Evolutionary conservation across 208 protist genomes (phyloP).

Genomic region (Eutreptiella sp.): DNA sequence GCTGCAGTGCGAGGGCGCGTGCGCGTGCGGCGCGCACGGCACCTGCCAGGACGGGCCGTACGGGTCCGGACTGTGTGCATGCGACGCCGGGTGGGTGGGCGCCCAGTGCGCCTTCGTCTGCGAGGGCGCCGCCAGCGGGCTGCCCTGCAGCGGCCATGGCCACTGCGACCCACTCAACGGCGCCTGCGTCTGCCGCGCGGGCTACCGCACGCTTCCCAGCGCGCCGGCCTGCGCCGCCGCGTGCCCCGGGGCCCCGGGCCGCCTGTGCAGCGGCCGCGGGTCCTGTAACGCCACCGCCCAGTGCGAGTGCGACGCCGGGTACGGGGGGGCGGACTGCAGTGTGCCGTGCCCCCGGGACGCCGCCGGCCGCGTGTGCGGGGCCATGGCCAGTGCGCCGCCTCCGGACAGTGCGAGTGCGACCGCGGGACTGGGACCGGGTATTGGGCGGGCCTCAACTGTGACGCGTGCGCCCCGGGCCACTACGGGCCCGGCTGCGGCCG

Average conservation of each 20-base stretch:
- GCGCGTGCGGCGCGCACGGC: slow-evolving; percentile 6
- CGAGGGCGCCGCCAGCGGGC: not conserved
- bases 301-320: slow-evolving; percentile 25
- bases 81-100: slow-evolving; percentile 21
- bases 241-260: not conserved
- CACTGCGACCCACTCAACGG: slow-evolving; percentile 14
- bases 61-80: slow-evolving; percentile 36
- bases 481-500: slow-evolving; percentile 7
- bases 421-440: slow-evolving; percentile 6
- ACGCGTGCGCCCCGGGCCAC: slow-evolving; percentile 5
- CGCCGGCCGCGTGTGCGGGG: slow-evolving; percentile 1
- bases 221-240: not conserved
- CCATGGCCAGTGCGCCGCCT: not conserved
- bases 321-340: slow-evolving; percentile 14
- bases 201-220: not conserved
- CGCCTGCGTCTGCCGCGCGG: slow-evolving; percentile 2
- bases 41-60: slow-evolving; percentile 19
- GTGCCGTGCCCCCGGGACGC: not conserved
- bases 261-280: slow-evolving; percentile 19
- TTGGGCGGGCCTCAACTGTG: slow-evolving; percentile 10
- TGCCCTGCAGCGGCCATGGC: slow-evolving; percentile 14
- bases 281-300: slow-evolving; percentile 13
- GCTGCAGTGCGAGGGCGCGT: slow-evolving; percentile 26
- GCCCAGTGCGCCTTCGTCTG: slow-evolving; percentile 13
- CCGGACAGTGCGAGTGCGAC: not conserved